These are phyloP conservation scores for Corymbia citriodora DNA, from an alignment of 441 rosid genomes.

Conservation along the genomic window DNA sequence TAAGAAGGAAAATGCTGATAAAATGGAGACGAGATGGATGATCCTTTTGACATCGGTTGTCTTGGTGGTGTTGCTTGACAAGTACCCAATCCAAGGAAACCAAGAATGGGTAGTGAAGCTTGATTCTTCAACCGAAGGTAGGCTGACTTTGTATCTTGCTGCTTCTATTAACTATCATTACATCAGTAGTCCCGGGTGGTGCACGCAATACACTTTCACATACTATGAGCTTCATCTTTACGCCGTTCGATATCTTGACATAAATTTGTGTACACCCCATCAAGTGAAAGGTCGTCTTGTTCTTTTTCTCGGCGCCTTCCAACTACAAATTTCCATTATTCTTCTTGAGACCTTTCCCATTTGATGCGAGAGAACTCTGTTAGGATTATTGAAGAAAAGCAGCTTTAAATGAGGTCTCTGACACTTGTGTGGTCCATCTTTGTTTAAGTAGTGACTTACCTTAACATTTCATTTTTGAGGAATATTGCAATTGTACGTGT, in stretches of 20 bases:
- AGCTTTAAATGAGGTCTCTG: too few relatives aligned
- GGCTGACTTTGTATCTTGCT: too few relatives aligned
- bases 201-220: not conserved
- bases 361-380: too few relatives aligned
- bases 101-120: slow-evolving; percentile 84
- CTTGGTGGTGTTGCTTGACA: slow-evolving; percentile 52
- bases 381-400: too few relatives aligned
- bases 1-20: slow-evolving; percentile 46
- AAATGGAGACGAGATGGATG: slow-evolving; percentile 66
- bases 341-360: too few relatives aligned
- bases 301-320: too few relatives aligned
- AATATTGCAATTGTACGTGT: too few relatives aligned
- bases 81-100: slow-evolving; percentile 64
- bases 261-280: not conserved
- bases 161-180: not conserved
- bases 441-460: too few relatives aligned
- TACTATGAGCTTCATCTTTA: not conserved
- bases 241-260: too few relatives aligned
- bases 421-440: too few relatives aligned
- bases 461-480: too few relatives aligned
- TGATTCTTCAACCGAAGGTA: slow-evolving; percentile 85
- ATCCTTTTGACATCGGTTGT: slow-evolving; percentile 69
- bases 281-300: not conserved
- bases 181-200: not conserved
- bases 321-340: too few relatives aligned